These are phyloP conservation scores for Rhypophila decipiens DNA, from an alignment of 495 filamentous ascomycete genomes.

Conservation along the genomic window DNA sequence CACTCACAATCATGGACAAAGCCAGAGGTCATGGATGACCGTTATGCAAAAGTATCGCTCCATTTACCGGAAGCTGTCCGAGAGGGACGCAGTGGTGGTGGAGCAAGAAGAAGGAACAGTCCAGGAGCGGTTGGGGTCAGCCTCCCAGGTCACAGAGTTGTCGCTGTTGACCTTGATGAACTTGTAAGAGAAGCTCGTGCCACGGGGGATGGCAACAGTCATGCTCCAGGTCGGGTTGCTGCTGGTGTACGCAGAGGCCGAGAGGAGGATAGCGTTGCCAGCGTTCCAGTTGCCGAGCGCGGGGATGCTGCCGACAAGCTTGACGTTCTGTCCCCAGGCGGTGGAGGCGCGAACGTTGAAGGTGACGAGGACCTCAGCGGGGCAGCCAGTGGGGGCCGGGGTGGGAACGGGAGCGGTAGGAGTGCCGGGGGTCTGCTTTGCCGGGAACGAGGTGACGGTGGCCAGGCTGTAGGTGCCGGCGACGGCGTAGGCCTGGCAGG, in stretches of 20 bases:
- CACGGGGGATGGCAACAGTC: slow-evolving; percentile 44
- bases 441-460: slow-evolving; percentile 50
- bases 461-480: slow-evolving; percentile 54
- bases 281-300: slow-evolving; percentile 54
- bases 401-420: slow-evolving; percentile 24
- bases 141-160: slow-evolving; percentile 56
- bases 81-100: slow-evolving; percentile 24
- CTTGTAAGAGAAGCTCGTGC: slow-evolving; percentile 58
- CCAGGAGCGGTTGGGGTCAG: slow-evolving; percentile 55
- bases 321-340: slow-evolving; percentile 51
- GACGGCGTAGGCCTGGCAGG: slow-evolving; percentile 47
- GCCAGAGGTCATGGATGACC: too few species aligned
- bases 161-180: slow-evolving; percentile 54
- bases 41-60: too few species aligned
- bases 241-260: slow-evolving; percentile 46
- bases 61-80: slow-evolving; percentile 32
- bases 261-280: slow-evolving; percentile 42
- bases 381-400: slow-evolving; percentile 33
- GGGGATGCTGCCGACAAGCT: slow-evolving; percentile 49
- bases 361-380: slow-evolving; percentile 48
- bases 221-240: slow-evolving; percentile 54
- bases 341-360: slow-evolving; percentile 54
- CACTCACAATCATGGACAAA: too few species aligned
- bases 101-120: slow-evolving; percentile 48
- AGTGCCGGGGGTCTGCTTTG: slow-evolving; percentile 39